Base-by-base conservation (phyloP, 1,284 basidiomycete genomes). In the Leucoagaricus sp. region DNA sequence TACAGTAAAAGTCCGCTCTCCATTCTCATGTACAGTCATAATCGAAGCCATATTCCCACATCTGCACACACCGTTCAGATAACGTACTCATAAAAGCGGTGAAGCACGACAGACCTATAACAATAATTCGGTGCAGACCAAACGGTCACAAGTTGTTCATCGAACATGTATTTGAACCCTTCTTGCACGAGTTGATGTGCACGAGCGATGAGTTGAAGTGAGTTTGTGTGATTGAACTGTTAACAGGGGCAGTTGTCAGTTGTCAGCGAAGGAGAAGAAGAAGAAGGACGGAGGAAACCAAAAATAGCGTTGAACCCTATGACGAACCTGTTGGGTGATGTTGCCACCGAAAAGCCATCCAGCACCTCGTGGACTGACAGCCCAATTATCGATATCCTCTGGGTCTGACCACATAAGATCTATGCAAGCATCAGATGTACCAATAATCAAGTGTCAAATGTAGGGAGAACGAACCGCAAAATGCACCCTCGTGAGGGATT, bases 351-450 rank as follows among this genome's bases (percentile, higher is more conserved):
- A 98, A n/a, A 98, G 74, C 94, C 94, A 98, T 1, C 95, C 96
- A 9, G 95, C 96, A 5, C 96, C 95, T 53, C 95, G 82, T 5
- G 96, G 95, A 65, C 91, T 94, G 36, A 98, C 93, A 2, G 93
- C 93, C 96, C 95, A 98, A 36, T 91, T 93, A 41, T 95, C 93
- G 40, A 97, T 89, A 34, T 98, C 94, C 68, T 98, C 96, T 0
- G 96, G 95, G 71, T 98, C 95, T 23, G 93, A 95, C 95, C 95
- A 98, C 93, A 97, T 96, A 15, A 98, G 81, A 71, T 97, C 94
- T 94, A 58, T 9, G 41, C 31, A 36, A 19, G 34, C 4, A 10
- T 31, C 26, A 46, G 41, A 19, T 33, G 17, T 8, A n/a, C 4
- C 4, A n/a, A n/a, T 34, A n/a, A n/a, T 34, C n/a, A 51, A 29